phyloP scores from a whole-genome alignment of 208 protist genomes.

The Leishmania guyanensis region DNA sequence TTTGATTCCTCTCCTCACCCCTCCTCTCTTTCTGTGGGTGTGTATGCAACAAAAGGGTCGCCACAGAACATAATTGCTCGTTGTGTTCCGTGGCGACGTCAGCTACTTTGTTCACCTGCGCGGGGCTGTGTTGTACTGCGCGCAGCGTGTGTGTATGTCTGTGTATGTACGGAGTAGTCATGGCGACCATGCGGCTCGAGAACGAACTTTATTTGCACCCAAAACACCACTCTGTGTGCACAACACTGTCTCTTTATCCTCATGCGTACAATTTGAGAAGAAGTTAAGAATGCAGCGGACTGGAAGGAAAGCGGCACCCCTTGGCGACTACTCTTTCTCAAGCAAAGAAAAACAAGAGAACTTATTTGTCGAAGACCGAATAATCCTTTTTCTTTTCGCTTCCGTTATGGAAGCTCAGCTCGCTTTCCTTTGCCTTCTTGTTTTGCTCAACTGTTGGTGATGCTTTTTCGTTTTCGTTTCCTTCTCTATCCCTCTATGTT shows the following conservation, averaged over 20 bases:
- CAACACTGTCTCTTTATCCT: not conserved
- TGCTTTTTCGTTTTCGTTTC: not conserved
- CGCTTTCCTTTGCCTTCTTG: not conserved
- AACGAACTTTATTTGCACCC: not conserved
- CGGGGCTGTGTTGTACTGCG: not conserved
- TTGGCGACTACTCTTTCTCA: not conserved
- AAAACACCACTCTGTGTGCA: not conserved
- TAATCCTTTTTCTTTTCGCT: not conserved
- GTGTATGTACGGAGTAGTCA: not conserved
- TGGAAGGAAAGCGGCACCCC: not conserved
- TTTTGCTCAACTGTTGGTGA: not conserved
- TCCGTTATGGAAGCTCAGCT: not conserved
- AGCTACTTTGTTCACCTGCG: not conserved
- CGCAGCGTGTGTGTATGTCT: not conserved
- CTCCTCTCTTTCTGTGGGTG: not conserved
- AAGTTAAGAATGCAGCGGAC: not conserved
- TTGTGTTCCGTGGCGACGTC: not conserved
- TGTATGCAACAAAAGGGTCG: not conserved
- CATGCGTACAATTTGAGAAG: not conserved
- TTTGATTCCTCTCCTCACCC: not conserved
- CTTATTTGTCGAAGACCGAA: not conserved
- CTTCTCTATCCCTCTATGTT: too few relatives aligned
- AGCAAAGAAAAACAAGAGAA: not conserved
- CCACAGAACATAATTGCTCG: not conserved
- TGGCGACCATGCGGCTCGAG: not conserved